Evolutionary conservation across 2,329 filamentous ascomycete genomes (phyloP), one percentile per base, ranked within the genome.

Genomic region (Didymellaceae sp.): DNA sequence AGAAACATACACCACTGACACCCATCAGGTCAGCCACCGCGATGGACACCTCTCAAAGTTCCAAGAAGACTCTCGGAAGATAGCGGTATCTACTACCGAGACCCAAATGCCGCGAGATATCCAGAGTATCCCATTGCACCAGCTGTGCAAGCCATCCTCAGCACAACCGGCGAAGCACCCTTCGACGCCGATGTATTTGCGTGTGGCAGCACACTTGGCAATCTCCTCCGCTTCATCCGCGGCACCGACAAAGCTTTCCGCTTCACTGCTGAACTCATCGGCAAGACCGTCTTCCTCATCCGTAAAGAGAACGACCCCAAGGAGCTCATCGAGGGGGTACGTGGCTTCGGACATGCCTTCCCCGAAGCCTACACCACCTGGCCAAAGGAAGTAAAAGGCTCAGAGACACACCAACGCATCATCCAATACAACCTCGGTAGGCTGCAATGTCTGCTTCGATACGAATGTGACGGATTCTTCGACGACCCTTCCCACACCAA

Each of bases 361-460:
- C 84, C 84, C 0, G 84, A 88, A 38, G 76, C 77, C 1, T 86
- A 88, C 61, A 90, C 87, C 0, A 82, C 77, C 0, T 89, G 86
- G 86, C 80, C 82, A 8, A 9, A 59, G 0, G 77, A 77, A 1
- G 80, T 84, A 0, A 77, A 75, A 35, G 75, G 77, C 0, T 89
- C 86, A 0, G 72, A 46, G 20, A 83, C 83, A 0, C 83, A 89
- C 52, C 85, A 89, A 61, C 76, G 86, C 1, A 59, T 88, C 5
- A 58, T 88, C 0, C 68, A 71, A 1, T 88, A 88, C 54, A 51
- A 71, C 0, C 82, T 89, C 58, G 83, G 75, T 0, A 80, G 74
- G 1, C 59, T 85, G n/a, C 66, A 67, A 0, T 75, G 77, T 40
- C 52, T 85, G 3, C 70, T 87, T 1, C 77, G 84, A 0, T 84